Evolutionary conservation across 2,329 filamentous ascomycete genomes (phyloP), one percentile per base, ranked within the genome.

Genomic region (Calonectria fujianensis): DNA sequence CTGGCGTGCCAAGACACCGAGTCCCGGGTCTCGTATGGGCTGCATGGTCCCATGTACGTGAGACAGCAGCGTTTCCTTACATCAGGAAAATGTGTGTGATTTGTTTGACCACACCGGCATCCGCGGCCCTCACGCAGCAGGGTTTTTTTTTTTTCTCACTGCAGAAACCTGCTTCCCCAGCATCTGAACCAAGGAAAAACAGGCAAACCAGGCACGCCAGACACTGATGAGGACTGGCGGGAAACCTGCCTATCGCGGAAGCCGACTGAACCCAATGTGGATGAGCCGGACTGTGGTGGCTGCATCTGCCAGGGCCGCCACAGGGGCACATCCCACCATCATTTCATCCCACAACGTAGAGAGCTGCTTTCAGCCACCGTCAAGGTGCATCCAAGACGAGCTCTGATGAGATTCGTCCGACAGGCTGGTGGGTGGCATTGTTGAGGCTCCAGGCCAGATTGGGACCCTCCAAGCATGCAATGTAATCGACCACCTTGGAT

Each of bases 1-100:
- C 39, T 37, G 37, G 39, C 41, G 41, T 52, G 57, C 68, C 68
- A 45, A 63, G 57, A 27, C 57, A 57, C 68, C 68, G 57, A 64
- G 68, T 31, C 45, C 57, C 52, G 14, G 35, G 52, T 59, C 68
- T 70, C 68, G 68, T 70, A 70, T 70, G 52, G 48, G 41, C 32
- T 63, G 57, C 57, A 41, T 63, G 35, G 20, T 27, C 57, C 51
- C 64, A 67, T 67, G 31, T 67, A 51, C 11, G 14, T 64, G 68
- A 70, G 68, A 70, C 68, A 54, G 31, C 16, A 37, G 54, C 24
- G 39, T 69, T 61, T 69, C 61, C 61, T 63, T 63, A 41, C 57
- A 63, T 63, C 32, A 18, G 24, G 35, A 41, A 27, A 39, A 39
- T 41, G 41, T 35, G 57, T 63, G 57, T 14, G 61, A 65, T 35